These are phyloP conservation scores for Lyophyllum semitale DNA, from an alignment of 768 basidiomycete species.

Conservation along the genomic window DNA sequence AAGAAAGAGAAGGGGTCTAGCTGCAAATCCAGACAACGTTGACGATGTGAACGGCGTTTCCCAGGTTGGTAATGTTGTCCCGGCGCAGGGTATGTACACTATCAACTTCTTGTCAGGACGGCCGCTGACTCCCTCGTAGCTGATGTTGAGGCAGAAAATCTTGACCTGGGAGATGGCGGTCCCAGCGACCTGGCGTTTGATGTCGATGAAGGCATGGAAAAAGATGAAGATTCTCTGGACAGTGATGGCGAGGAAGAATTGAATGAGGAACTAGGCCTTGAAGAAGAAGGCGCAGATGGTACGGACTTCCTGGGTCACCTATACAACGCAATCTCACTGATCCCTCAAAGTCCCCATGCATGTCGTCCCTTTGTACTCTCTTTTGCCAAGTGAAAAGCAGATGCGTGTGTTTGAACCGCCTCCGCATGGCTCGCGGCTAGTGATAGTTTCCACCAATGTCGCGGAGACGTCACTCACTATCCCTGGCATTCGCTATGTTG, in stretches of 20 bases:
- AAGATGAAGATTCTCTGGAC: constrained; percentile 77
- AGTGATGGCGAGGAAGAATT: constrained; percentile 67
- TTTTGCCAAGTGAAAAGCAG: constrained; percentile 91
- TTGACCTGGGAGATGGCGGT: constrained; percentile 59
- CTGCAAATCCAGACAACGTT: constrained; percentile 22
- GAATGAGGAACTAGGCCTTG: constrained; percentile 57
- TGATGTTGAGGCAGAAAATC: constrained; percentile 80
- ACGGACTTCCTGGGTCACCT: constrained; percentile 21
- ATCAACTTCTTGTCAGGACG: background rate
- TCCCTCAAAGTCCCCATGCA: constrained; percentile 80
- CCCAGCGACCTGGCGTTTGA: constrained; percentile 65
- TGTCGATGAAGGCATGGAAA: constrained; percentile 59
- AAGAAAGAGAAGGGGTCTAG: constrained; percentile 35
- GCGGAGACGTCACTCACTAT: constrained; percentile 98
- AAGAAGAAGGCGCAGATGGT: constrained; percentile 71
- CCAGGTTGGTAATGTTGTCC: constrained; percentile 31
- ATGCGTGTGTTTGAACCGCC: constrained; percentile 90
- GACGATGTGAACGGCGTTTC: constrained; percentile 26
- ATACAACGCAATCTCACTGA: background rate
- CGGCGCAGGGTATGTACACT: constrained; percentile 47
- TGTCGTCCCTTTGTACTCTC: constrained; percentile 90
- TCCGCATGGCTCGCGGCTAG: constrained; percentile 78
- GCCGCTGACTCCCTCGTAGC: constrained; percentile 35
- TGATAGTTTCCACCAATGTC: constrained; percentile 94
- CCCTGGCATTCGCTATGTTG: constrained; percentile 96